Evolutionary conservation across 306 rosid species (phyloP).

Genomic region (Lablab purpureus): DNA sequence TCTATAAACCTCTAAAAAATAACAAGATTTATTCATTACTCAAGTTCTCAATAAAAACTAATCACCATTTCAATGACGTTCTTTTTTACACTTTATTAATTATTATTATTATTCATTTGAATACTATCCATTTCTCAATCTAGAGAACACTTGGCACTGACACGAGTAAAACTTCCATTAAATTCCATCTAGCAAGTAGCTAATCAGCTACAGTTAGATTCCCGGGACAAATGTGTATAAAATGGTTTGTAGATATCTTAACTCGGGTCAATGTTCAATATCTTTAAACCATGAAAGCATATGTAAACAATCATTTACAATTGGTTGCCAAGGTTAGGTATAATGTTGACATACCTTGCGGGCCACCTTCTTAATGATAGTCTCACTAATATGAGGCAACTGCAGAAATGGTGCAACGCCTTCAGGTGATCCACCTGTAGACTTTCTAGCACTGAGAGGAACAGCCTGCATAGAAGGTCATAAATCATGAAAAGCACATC

Average conservation of each 20-base stretch:
- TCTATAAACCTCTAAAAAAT: not conserved
- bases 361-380: conserved; percentile 84
- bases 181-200: conserved; percentile 22
- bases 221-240: conserved; percentile 6
- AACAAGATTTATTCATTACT: not conserved
- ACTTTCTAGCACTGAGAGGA: conserved; percentile 91
- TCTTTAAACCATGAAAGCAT: conserved; percentile 21
- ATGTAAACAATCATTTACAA: conserved; percentile 27
- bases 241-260: conserved; percentile 20
- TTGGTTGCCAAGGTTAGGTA: conserved; percentile 22
- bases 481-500: conserved; percentile 33
- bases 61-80: not conserved
- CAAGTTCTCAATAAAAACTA: not conserved
- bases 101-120: conserved; percentile 1
- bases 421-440: conserved; percentile 90
- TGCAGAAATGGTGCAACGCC: conserved; percentile 97
- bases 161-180: conserved; percentile 19
- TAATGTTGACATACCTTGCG: conserved; percentile 72
- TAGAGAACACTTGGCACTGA: conserved; percentile 28
- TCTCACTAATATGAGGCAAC: conserved; percentile 93
- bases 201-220: conserved; percentile 25
- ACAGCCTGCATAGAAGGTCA: conserved; percentile 74
- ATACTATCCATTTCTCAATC: conserved; percentile 32
- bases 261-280: conserved; percentile 26
- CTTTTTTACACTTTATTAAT: not conserved